Evolutionary conservation across 2,329 filamentous ascomycete genomes (phyloP).

Genomic region (Tolypocladium ophioglossoides): DNA sequence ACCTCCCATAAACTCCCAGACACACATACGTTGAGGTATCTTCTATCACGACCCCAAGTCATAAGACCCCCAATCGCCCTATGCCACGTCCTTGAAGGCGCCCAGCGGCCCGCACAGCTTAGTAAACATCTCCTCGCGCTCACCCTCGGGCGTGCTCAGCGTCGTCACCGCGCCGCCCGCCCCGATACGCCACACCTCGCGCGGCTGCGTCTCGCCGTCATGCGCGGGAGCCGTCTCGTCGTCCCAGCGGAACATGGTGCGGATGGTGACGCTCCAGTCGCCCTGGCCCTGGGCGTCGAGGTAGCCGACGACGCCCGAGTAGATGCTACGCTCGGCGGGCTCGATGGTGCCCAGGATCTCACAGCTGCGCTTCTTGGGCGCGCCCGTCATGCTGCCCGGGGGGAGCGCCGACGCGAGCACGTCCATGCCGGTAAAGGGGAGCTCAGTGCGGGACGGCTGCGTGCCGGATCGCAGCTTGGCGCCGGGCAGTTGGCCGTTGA

Average conservation of each 20-base stretch:
- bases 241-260: slow-evolving; percentile 67
- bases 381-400: slow-evolving; percentile 92
- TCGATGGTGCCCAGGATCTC: slow-evolving; percentile 69
- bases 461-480: slow-evolving; percentile 6
- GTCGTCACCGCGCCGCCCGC: slow-evolving; percentile 86
- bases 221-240: slow-evolving; percentile 34
- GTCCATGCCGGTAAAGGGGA: slow-evolving; percentile 53
- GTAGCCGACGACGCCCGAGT: slow-evolving; percentile 84
- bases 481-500: slow-evolving; percentile 55
- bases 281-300: slow-evolving; percentile 76
- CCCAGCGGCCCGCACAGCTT: slow-evolving; percentile 53
- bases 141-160: slow-evolving; percentile 66
- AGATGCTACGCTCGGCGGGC: slow-evolving; percentile 56
- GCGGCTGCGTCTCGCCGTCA: slow-evolving; percentile 17
- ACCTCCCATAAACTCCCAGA: slow-evolving; percentile 14
- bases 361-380: slow-evolving; percentile 87
- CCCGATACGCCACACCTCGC: slow-evolving; percentile 69
- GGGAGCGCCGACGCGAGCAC: slow-evolving; percentile 71
- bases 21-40: slow-evolving; percentile 22
- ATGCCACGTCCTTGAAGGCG: slow-evolving; percentile 31
- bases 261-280: slow-evolving; percentile 86
- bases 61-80: slow-evolving; percentile 2
- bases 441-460: slow-evolving; percentile 1
- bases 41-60: not conserved
- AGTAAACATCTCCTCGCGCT: slow-evolving; percentile 84